Evolutionary conservation across 2,329 filamentous ascomycete genomes (phyloP).

Genomic region (Aspergillus sp.): DNA sequence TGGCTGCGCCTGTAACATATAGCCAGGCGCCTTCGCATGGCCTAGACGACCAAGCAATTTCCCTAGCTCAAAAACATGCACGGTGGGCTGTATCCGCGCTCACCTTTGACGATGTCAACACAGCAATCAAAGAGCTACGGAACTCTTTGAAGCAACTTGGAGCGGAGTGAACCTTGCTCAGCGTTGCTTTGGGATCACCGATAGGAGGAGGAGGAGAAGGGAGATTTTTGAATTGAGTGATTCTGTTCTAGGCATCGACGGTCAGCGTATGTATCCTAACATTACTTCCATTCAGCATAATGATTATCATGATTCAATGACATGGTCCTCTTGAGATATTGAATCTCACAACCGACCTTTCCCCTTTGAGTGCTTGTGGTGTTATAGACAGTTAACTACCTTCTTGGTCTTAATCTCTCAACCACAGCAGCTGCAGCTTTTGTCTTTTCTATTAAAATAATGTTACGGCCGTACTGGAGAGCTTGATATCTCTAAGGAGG

Average conservation of each 20-base stretch:
- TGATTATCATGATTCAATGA: neutral
- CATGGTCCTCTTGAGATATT: neutral
- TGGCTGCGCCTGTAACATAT: constrained; percentile 19
- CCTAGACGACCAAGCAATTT: constrained; percentile 69
- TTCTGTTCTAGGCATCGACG: neutral
- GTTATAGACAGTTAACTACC: neutral
- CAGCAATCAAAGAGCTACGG: constrained; percentile 80
- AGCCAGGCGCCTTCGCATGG: constrained; percentile 28
- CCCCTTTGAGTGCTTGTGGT: neutral
- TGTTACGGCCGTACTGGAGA: too few relatives aligned
- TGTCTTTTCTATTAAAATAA: neutral
- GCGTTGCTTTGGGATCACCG: neutral
- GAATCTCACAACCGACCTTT: neutral
- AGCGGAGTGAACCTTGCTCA: constrained; percentile 48
- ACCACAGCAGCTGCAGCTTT: neutral
- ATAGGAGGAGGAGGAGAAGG: neutral
- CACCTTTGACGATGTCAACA: constrained; percentile 93
- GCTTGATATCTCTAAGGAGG: neutral
- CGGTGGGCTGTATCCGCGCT: constrained; percentile 95
- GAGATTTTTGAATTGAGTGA: neutral
- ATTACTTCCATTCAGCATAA: neutral
- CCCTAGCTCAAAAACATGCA: constrained; percentile 88
- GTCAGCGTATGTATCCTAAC: neutral
- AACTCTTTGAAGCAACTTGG: constrained; percentile 72
- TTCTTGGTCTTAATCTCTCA: neutral